Conservation (phyloP, 83 land plant genomes). For the Diphasiastrum complanatum region DNA sequence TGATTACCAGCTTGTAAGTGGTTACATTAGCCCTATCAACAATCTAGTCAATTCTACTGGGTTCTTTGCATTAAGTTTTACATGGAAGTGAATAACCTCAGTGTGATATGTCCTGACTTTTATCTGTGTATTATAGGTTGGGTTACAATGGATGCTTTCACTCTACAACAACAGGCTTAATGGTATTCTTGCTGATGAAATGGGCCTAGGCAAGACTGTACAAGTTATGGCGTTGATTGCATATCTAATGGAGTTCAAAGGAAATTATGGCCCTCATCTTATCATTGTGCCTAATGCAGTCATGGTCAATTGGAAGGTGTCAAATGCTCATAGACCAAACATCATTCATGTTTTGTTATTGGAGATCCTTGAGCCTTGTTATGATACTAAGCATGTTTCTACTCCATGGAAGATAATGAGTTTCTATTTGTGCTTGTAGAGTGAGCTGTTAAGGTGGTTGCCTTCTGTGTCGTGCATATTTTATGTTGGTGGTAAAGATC, state of each 20-base stretch:
- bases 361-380: no score
- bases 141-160: conserved; percentile 17
- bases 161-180: conserved; percentile 11
- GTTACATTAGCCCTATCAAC: neutral
- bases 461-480: conserved; percentile 89
- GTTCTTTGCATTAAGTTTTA: no score
- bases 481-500: conserved; percentile 95
- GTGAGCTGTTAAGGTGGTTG: conserved; percentile 91
- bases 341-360: no score
- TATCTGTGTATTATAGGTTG: conserved; percentile 6
- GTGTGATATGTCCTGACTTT: neutral
- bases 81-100: no score
- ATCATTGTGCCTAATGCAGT: conserved; percentile 99
- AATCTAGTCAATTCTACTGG: no score
- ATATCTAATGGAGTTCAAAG: conserved; percentile 46
- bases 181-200: conserved; percentile 18
- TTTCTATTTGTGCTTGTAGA: conserved; percentile 43
- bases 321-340: no score
- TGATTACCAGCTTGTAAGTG: conserved; percentile 16
- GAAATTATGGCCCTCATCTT: conserved; percentile 98
- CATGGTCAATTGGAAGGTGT: conserved; percentile 99
- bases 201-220: conserved; percentile 14
- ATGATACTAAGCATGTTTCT: no score
- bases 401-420: no score
- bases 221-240: neutral